A percentile compares a stretch with the other conserved stretches of the same genome.
Evolutionary conservation across 306 rosid genomes (phyloP).

Genomic region (Sicyos edulis): DNA sequence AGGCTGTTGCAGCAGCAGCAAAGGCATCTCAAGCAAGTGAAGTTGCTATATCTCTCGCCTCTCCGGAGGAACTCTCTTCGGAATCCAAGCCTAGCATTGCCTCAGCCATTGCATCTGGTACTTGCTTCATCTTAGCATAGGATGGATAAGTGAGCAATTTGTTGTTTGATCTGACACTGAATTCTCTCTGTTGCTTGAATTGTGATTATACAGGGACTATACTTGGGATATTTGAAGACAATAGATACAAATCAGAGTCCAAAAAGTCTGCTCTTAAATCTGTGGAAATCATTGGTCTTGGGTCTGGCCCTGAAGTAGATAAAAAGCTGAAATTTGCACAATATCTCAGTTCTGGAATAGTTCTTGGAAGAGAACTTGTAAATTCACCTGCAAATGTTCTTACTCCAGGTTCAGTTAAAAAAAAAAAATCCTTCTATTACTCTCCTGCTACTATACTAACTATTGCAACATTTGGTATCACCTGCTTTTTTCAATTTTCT

Average conservation of each 20-base stretch:
- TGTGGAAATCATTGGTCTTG: slow-evolving; percentile 82
- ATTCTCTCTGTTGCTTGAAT: slow-evolving; percentile 24
- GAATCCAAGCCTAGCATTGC: slow-evolving; percentile 59
- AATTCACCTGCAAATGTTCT: slow-evolving; percentile 98
- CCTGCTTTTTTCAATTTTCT: not conserved
- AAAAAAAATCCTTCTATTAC: no score
- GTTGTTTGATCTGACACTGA: slow-evolving; percentile 5
- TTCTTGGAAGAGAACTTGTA: slow-evolving; percentile 86
- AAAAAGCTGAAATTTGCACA: slow-evolving; percentile 81
- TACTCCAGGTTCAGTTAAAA: slow-evolving; percentile 83
- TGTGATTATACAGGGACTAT: slow-evolving; percentile 55
- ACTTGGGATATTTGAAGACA: slow-evolving; percentile 79
- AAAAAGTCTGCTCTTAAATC: slow-evolving; percentile 63
- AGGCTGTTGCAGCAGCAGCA: slow-evolving; percentile 78
- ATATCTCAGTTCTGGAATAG: slow-evolving; percentile 65
- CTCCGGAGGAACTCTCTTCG: slow-evolving; percentile 53
- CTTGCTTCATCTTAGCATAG: not conserved
- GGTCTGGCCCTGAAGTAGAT: slow-evolving; percentile 72
- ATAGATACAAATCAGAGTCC: slow-evolving; percentile 69
- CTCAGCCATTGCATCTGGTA: slow-evolving; percentile 84
- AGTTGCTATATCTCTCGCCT: slow-evolving; percentile 75
- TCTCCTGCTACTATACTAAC: not conserved
- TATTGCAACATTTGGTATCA: not conserved
- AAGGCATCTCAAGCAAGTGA: slow-evolving; percentile 68
- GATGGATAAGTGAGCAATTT: not conserved